Evolutionary conservation across 169 alveolate species (phyloP).

Genomic region (Plasmodium adleri): DNA sequence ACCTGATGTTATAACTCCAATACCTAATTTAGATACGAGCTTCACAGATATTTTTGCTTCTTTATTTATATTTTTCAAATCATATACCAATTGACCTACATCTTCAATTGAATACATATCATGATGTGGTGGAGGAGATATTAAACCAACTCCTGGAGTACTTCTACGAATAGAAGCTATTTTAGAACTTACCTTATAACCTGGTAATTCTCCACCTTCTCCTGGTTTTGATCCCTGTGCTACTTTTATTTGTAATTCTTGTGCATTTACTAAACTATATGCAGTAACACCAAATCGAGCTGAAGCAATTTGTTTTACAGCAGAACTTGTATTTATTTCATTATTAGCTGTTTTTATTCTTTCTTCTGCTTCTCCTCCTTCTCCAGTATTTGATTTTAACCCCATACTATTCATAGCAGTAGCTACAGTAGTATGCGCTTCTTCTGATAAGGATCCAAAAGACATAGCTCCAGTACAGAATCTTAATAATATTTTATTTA

Average conservation of each 20-base stretch:
- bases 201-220: constrained; percentile 91
- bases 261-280: constrained; percentile 84
- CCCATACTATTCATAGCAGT: constrained; percentile 85
- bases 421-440: constrained; percentile 85
- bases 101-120: constrained; percentile 90
- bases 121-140: constrained; percentile 90
- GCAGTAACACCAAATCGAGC: constrained; percentile 89
- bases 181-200: constrained; percentile 86
- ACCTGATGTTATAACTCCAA: constrained; percentile 87
- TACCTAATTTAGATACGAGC: constrained; percentile 86
- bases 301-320: constrained; percentile 85
- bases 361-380: constrained; percentile 87
- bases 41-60: constrained; percentile 85
- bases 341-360: constrained; percentile 34
- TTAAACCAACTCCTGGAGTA: constrained; percentile 87
- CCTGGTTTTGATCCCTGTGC: constrained; percentile 91
- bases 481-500: constrained; percentile 67
- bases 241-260: constrained; percentile 85
- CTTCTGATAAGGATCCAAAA: constrained; percentile 81
- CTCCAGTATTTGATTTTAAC: constrained; percentile 85
- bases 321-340: constrained; percentile 78
- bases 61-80: constrained; percentile 85
- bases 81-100: constrained; percentile 86
- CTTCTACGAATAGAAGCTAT: constrained; percentile 86
- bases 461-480: constrained; percentile 85